Evolutionary conservation across 495 filamentous ascomycete genomes (phyloP).

Genomic region (Neurospora hispaniola): DNA sequence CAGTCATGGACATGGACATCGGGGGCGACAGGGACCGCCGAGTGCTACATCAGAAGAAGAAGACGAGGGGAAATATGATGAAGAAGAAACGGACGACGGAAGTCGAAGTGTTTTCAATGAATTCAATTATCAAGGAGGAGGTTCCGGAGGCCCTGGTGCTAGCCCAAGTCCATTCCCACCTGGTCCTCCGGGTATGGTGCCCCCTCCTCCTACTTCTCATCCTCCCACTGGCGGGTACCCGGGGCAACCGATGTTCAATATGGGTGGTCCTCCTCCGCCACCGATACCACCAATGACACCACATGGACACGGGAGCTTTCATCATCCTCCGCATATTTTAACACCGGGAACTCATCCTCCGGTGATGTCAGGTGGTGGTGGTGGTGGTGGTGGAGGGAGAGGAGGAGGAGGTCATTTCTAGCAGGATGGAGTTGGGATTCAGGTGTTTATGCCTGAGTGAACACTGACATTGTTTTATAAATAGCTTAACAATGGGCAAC

Average conservation of each 20-base stretch:
- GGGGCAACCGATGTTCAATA: neutral
- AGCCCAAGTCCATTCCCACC: neutral
- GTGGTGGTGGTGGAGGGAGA: neutral
- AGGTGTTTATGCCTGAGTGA: slow-evolving; percentile 7
- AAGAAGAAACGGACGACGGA: slow-evolving; percentile 5
- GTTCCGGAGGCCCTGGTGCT: neutral
- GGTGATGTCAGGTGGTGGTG: neutral
- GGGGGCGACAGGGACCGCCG: neutral
- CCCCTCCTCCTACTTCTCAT: neutral
- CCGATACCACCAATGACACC: neutral
- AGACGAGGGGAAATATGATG: slow-evolving; percentile 9
- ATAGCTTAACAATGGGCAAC: too few species aligned
- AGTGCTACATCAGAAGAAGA: neutral
- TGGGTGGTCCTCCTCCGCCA: neutral
- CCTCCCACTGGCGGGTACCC: neutral
- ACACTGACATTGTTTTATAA: too few species aligned
- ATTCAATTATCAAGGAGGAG: neutral
- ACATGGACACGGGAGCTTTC: neutral
- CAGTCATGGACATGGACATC: neutral
- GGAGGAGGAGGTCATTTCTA: slow-evolving; percentile 2
- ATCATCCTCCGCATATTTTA: neutral
- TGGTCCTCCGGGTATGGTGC: neutral
- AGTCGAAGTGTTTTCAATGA: neutral
- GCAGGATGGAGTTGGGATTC: neutral
- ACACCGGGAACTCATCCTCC: neutral